These are phyloP conservation scores for Diaporthe ilicicola DNA, from an alignment of 2,329 filamentous ascomycete genomes.

Conservation along the genomic window DNA sequence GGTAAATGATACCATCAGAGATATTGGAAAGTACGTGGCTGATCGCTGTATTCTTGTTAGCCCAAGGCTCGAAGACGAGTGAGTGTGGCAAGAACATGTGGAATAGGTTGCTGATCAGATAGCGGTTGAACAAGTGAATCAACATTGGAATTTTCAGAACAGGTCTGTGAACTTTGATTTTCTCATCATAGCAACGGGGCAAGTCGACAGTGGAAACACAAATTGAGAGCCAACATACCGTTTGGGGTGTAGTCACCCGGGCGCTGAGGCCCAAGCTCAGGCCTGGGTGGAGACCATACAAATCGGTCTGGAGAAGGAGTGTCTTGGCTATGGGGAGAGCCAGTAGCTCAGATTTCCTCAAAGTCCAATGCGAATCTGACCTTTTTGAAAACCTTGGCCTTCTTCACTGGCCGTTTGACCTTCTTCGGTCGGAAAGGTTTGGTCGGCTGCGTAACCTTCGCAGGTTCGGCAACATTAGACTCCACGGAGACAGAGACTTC, in stretches of 20 bases:
- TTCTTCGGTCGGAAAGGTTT: neutral
- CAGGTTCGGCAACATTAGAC: neutral
- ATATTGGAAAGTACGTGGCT: neutral
- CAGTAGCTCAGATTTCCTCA: neutral
- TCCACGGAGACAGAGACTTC: neutral
- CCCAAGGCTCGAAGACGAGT: slow-evolving; percentile 25
- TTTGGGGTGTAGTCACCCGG: slow-evolving; percentile 26
- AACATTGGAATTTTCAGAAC: slow-evolving; percentile 76
- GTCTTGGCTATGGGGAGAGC: neutral
- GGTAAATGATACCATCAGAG: neutral
- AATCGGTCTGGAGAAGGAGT: neutral
- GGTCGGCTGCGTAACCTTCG: neutral
- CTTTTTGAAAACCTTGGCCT: slow-evolving; percentile 11
- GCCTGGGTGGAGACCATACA: neutral
- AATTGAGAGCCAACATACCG: slow-evolving; percentile 49
- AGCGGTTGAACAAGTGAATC: slow-evolving; percentile 83
- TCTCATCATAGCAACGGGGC: slow-evolving; percentile 73
- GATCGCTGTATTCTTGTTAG: slow-evolving; percentile 21
- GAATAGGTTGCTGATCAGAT: slow-evolving; percentile 65
- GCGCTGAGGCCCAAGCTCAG: neutral
- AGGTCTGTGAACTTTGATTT: slow-evolving; percentile 80
- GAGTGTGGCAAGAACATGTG: slow-evolving; percentile 28
- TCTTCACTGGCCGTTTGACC: slow-evolving; percentile 53
- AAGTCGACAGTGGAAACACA: slow-evolving; percentile 1
- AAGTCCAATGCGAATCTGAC: slow-evolving; percentile 1